These are phyloP conservation scores for Picea abies DNA, from an alignment of 83 land plant genomes.

Conservation along the genomic window DNA sequence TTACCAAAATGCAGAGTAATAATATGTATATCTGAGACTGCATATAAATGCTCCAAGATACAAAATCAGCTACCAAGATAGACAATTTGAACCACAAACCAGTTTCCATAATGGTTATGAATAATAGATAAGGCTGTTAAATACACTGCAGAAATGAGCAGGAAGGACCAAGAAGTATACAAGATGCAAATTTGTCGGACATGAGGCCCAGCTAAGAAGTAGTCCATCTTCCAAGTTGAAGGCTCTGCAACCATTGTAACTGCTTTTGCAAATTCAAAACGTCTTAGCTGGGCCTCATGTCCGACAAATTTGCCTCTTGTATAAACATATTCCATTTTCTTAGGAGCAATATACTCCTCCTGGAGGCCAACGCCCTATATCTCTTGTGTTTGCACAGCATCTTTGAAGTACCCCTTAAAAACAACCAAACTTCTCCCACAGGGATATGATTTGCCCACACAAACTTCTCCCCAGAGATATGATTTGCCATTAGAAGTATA, in stretches of 20 bases:
- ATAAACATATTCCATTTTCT: conserved; percentile 98
- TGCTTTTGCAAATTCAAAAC: conserved; percentile 96
- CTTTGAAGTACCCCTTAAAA: conserved; percentile 93
- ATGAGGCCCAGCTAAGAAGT: conserved; percentile 81
- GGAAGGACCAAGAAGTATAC: conserved; percentile 35
- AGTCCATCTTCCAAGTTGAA: conserved; percentile 87
- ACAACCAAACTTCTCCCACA: conserved; percentile 94
- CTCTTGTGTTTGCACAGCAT: conserved; percentile 97
- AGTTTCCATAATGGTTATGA: no score
- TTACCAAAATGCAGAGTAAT: no score
- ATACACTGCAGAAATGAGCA: no score
- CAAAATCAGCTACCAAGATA: no score
- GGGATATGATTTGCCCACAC: conserved; percentile 96
- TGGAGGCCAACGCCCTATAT: conserved; percentile 92
- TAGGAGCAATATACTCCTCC: conserved; percentile 98
- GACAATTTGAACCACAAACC: no score
- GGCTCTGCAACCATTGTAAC: conserved; percentile 85
- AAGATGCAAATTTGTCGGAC: conserved; percentile 83
- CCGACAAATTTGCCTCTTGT: conserved; percentile 82
- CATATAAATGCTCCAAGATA: no score
- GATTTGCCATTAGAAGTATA: conserved; percentile 90
- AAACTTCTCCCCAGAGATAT: conserved; percentile 94
- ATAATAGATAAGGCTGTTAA: no score
- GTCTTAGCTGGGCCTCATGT: conserved; percentile 81
- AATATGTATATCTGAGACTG: no score